phyloP scores from a whole-genome alignment of 257 asterid species.

The Nicotiana otophora region DNA sequence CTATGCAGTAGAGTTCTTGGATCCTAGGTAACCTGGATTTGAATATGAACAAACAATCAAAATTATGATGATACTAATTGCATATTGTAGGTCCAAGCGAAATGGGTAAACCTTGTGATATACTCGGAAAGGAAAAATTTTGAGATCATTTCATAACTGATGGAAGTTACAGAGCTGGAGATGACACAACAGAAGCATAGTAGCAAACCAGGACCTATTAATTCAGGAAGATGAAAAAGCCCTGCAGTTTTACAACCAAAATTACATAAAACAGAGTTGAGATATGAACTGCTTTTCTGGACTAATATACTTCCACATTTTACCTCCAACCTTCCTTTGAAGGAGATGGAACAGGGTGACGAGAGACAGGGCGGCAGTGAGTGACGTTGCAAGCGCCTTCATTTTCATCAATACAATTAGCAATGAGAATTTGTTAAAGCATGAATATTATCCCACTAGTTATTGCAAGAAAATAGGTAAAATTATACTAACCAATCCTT shows the following conservation, averaged over 20 bases:
- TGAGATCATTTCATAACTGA: not conserved
- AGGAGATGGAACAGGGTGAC: slow-evolving; percentile 5
- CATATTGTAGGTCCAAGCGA: not conserved
- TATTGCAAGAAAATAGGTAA: not conserved
- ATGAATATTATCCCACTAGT: not conserved
- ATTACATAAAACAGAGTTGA: not conserved
- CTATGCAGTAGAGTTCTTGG: too few relatives aligned
- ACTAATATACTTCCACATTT: not conserved
- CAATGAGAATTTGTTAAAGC: not conserved
- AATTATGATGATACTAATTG: too few relatives aligned
- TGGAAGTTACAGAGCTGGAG: slow-evolving; percentile 3
- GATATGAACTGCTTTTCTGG: not conserved
- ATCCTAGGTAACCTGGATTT: too few relatives aligned
- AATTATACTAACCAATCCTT: slow-evolving; percentile 33
- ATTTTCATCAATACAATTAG: not conserved
- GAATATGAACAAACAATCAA: too few relatives aligned
- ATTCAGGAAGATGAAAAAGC: not conserved
- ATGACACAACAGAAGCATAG: not conserved
- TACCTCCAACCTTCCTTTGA: slow-evolving; percentile 14
- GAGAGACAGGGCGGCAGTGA: slow-evolving; percentile 2
- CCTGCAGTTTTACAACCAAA: not conserved
- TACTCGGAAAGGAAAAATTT: not conserved
- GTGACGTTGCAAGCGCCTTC: slow-evolving; percentile 7
- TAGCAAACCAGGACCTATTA: not conserved
- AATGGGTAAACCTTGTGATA: not conserved